These are phyloP conservation scores for Hypholoma fasciculare DNA, from an alignment of 768 basidiomycete species.

Conservation along the genomic window DNA sequence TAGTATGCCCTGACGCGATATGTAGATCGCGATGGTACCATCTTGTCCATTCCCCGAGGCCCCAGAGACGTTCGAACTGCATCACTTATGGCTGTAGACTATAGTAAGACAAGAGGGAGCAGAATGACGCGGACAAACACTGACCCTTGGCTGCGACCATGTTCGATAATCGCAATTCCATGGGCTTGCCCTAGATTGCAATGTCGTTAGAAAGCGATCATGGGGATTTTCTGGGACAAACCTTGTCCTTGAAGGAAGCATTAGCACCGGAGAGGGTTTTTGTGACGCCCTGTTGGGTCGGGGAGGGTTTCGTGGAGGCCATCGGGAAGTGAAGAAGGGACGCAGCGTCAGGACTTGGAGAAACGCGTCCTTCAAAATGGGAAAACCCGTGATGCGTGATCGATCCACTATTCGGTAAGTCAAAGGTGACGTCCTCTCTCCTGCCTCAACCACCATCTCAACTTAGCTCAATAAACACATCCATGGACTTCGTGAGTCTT, in stretches of 20 bases:
- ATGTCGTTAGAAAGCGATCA: slow-evolving; percentile 23
- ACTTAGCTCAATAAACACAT: neutral
- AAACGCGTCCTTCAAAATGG: slow-evolving; percentile 31
- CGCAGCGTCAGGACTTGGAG: slow-evolving; percentile 15
- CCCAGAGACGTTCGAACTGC: slow-evolving; percentile 96
- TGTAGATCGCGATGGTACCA: slow-evolving; percentile 52
- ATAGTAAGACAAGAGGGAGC: slow-evolving; percentile 11
- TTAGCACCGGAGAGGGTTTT: slow-evolving; percentile 58
- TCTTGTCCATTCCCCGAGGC: slow-evolving; percentile 99
- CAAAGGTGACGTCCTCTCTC: slow-evolving; percentile 13
- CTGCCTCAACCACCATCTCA: slow-evolving; percentile 8
- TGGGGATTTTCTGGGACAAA: slow-evolving; percentile 22
- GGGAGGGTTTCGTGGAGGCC: slow-evolving; percentile 34
- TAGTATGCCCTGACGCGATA: slow-evolving; percentile 7
- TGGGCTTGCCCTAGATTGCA: slow-evolving; percentile 82
- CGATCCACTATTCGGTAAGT: slow-evolving; percentile 17
- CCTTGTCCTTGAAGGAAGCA: slow-evolving; percentile 88
- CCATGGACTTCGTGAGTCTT: slow-evolving; percentile 46
- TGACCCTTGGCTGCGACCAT: slow-evolving; percentile 97
- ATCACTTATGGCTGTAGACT: slow-evolving; percentile 83
- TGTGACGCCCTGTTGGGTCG: slow-evolving; percentile 39
- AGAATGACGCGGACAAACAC: slow-evolving; percentile 12
- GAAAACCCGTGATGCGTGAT: slow-evolving; percentile 36
- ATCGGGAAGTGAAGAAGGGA: slow-evolving; percentile 22
- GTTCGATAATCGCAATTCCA: slow-evolving; percentile 96